Evolutionary conservation across 805 yeast genomes (phyloP).

Genomic region (Metschnikowia matae): DNA sequence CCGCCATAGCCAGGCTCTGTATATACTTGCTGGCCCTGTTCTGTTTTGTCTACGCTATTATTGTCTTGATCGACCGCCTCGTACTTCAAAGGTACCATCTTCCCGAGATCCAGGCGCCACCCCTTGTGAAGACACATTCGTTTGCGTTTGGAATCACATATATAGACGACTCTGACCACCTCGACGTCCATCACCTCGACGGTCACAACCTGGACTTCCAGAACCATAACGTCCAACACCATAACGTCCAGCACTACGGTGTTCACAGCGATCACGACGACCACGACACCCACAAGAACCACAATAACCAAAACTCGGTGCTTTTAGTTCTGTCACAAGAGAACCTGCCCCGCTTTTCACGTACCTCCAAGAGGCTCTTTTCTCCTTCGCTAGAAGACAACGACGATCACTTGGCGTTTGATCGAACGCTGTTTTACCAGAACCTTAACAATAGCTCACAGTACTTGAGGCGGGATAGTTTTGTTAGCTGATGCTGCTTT

Average conservation of each 20-base stretch:
- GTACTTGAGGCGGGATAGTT: constrained; percentile 40
- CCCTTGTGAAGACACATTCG: neutral
- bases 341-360: neutral
- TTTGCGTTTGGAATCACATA: neutral
- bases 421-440: constrained; percentile 22
- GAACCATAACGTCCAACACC: too few species aligned
- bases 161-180: neutral
- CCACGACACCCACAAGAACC: too few species aligned
- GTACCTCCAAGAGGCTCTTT: neutral
- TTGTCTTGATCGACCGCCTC: neutral
- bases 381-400: constrained; percentile 13
- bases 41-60: neutral
- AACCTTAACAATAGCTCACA: constrained; percentile 41
- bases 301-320: neutral
- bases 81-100: constrained; percentile 1
- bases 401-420: constrained; percentile 12
- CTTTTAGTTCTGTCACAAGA: constrained; percentile 1
- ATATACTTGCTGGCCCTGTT: neutral
- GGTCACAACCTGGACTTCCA: too few species aligned
- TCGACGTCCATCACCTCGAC: too few species aligned
- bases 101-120: neutral
- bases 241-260: too few species aligned
- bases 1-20: neutral
- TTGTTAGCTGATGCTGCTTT: constrained; percentile 24
- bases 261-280: too few species aligned